Conservation (phyloP, 169 alveolate genomes). For the Cryptosporidium ryanae region DNA sequence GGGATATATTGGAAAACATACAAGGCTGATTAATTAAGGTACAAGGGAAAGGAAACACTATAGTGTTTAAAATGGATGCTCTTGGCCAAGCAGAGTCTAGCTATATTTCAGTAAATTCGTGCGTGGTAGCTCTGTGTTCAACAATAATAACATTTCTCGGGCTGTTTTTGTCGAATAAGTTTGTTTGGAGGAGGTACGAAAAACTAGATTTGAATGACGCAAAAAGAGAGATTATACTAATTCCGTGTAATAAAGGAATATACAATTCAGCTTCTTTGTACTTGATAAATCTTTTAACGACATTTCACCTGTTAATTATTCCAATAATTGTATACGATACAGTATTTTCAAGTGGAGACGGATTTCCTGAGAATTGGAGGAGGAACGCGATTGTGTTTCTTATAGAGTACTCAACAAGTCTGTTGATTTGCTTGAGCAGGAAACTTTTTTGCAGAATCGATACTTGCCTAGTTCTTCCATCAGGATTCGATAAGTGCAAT, state of each 20-base stretch:
- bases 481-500: constrained; percentile 32
- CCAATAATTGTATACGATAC: constrained; percentile 25
- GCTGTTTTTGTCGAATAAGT: neutral
- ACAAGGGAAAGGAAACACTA: too few relatives aligned
- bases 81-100: neutral
- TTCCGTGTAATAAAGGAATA: constrained; percentile 26
- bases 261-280: neutral
- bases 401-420: constrained; percentile 12
- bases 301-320: constrained; percentile 6
- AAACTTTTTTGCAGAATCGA: constrained; percentile 11
- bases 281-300: constrained; percentile 2
- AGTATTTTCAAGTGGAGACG: constrained; percentile 5
- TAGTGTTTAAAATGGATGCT: too few relatives aligned
- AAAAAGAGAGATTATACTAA: constrained; percentile 4
- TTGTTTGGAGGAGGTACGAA: constrained; percentile 39
- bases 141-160: constrained; percentile 6
- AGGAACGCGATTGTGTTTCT: constrained; percentile 33
- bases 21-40: too few relatives aligned
- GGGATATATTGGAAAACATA: too few relatives aligned
- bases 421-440: constrained; percentile 31
- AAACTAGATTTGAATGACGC: constrained; percentile 6
- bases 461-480: constrained; percentile 4
- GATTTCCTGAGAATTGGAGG: constrained; percentile 17
- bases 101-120: constrained; percentile 13
- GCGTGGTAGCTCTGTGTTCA: neutral